Percentiles rank a stretch among this genome's conserved stretches.
Evolutionary conservation across 2,329 filamentous ascomycete genomes (phyloP).

Genomic region (Fusarium kyushuense): DNA sequence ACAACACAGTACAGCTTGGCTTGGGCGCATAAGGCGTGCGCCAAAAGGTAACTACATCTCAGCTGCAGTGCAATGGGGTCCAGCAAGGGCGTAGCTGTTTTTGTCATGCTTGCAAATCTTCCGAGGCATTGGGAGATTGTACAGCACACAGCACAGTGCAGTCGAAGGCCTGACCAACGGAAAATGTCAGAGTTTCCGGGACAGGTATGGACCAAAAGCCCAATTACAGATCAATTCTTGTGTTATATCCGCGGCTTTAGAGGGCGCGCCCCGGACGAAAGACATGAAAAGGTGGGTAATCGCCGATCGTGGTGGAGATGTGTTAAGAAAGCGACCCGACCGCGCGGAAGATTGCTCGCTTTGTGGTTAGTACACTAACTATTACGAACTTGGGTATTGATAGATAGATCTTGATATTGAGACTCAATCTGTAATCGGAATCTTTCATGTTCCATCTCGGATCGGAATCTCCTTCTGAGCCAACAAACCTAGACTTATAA

Average conservation of each 20-base stretch:
- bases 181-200: conserved; percentile 8
- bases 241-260: conserved; percentile 40
- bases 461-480: neutral
- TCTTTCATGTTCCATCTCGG: neutral
- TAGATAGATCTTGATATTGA: conserved; percentile 12
- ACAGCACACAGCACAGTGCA: neutral
- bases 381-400: neutral
- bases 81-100: conserved; percentile 38
- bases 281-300: conserved; percentile 36
- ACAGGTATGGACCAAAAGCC: conserved; percentile 2
- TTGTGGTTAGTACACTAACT: conserved; percentile 24
- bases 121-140: conserved; percentile 16
- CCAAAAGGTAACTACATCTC: conserved; percentile 1
- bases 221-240: conserved; percentile 28
- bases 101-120: conserved; percentile 49
- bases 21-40: conserved; percentile 21
- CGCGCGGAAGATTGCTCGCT: conserved; percentile 18
- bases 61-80: conserved; percentile 13
- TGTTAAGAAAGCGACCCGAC: conserved; percentile 29
- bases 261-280: conserved; percentile 35
- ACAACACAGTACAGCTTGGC: conserved; percentile 17
- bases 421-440: conserved; percentile 4
- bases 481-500: neutral
- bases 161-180: neutral
- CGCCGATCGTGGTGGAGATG: conserved; percentile 40